Evolutionary conservation across 768 basidiomycete genomes (phyloP), one percentile per base, ranked within the genome.

Genomic region (Asterophora lycoperdoides): DNA sequence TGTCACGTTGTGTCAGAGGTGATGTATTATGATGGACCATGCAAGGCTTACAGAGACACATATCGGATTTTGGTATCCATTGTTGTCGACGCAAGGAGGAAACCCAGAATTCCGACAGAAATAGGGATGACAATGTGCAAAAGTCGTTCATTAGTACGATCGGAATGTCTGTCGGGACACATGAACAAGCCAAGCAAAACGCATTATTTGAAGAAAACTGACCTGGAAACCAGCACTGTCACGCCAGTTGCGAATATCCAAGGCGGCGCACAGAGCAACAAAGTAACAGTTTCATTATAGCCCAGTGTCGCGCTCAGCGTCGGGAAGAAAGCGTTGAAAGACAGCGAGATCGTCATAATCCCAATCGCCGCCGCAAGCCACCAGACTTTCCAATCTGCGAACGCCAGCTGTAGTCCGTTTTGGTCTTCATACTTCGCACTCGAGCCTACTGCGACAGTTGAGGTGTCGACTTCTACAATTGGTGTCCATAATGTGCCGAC

Each of bases 341-440:
- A 83, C 20, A 89, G 58, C 8, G 84, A 79, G 32, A 85, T 65
- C 30, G 80, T 76, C 67, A 81, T 74, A 55, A 74, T 75, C 11
- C 79, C 78, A 48, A 88, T 63, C 2, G 83, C 74, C 23, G 89
- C 46, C 15, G 84, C 74, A 37, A 94, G 72, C 78, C 79, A 87
- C 85, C 89, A 93, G 33, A 93, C 87, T 63, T 84, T 87, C 85
- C 84, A 82, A 59, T 93, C 91, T 15, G 71, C 72, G 48, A 91
- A 41, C 0, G 91, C 86, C 52, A 86, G 65, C 33, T 68, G 59
- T 2, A 93, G 60, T 2, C 88, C 89, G 18, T 66, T 63, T 11
- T 62, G 56, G 13, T 64, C 50, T 14, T 51, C 52, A 13, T 52
- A 40, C 37, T 52, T 53, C 20, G 44, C 11, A 15, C 17, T 33